Evolutionary conservation across 371 early-diverging fungal species (phyloP).

Genomic region (Nematocida minor): DNA sequence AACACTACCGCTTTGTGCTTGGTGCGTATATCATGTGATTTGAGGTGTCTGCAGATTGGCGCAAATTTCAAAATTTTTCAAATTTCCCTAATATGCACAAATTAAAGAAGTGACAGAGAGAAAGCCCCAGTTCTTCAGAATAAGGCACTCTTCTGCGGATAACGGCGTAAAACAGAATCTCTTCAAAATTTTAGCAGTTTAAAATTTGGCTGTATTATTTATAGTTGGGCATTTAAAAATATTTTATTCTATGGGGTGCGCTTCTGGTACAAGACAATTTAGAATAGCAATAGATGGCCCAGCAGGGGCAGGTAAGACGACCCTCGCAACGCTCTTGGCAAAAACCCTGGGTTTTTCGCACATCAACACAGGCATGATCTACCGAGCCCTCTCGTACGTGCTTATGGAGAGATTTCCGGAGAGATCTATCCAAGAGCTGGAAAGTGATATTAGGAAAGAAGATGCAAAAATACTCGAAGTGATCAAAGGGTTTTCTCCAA

Average conservation of each 20-base stretch:
- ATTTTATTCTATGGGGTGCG: slow-evolving; percentile 3
- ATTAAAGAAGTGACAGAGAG: too few species aligned
- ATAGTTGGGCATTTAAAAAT: slow-evolving; percentile 2
- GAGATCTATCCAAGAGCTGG: not conserved
- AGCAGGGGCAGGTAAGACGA: slow-evolving; percentile 81
- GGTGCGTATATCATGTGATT: too few species aligned
- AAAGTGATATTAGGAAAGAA: not conserved
- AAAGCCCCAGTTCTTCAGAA: too few species aligned
- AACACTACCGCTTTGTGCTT: too few species aligned
- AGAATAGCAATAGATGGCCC: slow-evolving; percentile 84
- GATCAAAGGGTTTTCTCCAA: slow-evolving; percentile 17
- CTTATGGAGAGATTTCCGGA: slow-evolving; percentile 26
- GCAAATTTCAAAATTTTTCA: too few species aligned
- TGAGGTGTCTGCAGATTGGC: too few species aligned
- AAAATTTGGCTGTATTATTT: too few species aligned
- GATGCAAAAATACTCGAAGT: not conserved
- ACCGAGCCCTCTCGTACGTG: slow-evolving; percentile 65
- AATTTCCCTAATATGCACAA: too few species aligned
- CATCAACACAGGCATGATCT: slow-evolving; percentile 71
- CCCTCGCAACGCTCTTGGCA: slow-evolving; percentile 71
- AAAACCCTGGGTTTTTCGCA: slow-evolving; percentile 71
- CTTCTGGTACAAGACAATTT: slow-evolving; percentile 32
- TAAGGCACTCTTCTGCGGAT: too few species aligned
- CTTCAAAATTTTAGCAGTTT: too few species aligned
- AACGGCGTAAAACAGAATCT: too few species aligned